These are phyloP conservation scores for Cardamine occulta DNA, from an alignment of 345 rosid genomes.

Conservation along the genomic window DNA sequence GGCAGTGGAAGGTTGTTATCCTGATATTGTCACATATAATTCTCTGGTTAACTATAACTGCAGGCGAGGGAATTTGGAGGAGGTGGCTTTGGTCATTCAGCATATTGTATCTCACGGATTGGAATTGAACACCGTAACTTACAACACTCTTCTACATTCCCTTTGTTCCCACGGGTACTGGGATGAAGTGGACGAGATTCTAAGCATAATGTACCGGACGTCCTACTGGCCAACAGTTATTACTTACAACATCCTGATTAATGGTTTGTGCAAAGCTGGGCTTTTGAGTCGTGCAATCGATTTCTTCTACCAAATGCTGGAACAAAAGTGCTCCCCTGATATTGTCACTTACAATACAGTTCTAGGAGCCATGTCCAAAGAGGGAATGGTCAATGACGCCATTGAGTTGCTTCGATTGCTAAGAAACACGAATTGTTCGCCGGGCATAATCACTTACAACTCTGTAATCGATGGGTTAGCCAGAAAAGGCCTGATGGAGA, in stretches of 20 bases:
- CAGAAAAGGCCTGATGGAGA: conserved; percentile 57
- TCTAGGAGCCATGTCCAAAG: conserved; percentile 67
- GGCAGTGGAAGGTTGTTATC: conserved; percentile 76
- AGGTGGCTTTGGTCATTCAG: conserved; percentile 56
- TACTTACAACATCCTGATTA: conserved; percentile 85
- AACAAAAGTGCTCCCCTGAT: conserved; percentile 58
- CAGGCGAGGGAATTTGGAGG: conserved; percentile 62
- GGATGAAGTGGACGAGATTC: conserved; percentile 76
- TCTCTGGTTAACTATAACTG: conserved; percentile 65
- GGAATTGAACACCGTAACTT: conserved; percentile 67
- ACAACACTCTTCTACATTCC: conserved; percentile 78
- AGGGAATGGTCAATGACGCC: conserved; percentile 71
- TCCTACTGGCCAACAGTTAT: conserved; percentile 58
- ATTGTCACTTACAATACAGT: conserved; percentile 80
- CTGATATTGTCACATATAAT: conserved; percentile 77
- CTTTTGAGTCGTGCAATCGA: conserved; percentile 67
- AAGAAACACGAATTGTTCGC: conserved; percentile 53
- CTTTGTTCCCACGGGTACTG: conserved; percentile 64
- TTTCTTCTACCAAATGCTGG: conserved; percentile 65
- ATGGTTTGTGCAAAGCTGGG: conserved; percentile 75
- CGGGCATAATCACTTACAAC: conserved; percentile 75
- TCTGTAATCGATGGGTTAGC: conserved; percentile 70
- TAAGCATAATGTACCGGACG: conserved; percentile 60
- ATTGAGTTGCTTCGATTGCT: conserved; percentile 56
- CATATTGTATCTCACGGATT: conserved; percentile 62